Base-by-base conservation (phyloP, 805 yeast species). In the Maudiozyma bulderi region DNA sequence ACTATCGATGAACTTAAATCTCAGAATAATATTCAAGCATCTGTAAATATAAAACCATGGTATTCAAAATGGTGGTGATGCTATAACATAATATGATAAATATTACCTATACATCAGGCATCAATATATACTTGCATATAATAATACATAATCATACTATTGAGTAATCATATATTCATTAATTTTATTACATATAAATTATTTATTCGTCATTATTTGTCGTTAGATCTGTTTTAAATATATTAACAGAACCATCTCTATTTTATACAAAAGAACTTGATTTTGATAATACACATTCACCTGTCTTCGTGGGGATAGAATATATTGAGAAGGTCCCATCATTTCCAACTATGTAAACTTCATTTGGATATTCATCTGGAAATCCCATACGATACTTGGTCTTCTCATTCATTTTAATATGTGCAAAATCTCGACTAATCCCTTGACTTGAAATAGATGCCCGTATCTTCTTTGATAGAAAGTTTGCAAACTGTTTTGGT, bases 281-380 rank as follows among this genome's bases (percentile, higher is more conserved):
- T 44, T 61, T 65, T 6, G 62, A 54, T 39, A 65, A 45, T n/a
- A 60, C 59, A 47, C 69, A 65, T 44, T 54, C 55, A 8, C 61
- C 66, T 10, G 58, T 48, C 13, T 44, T 47, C 3, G 60, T 46
- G n/a, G 69, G 67, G 13, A 65, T 43, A 1, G 60, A 50, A 47
- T 57, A 65, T 10, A 60, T 57, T 10, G 46, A 48, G 37, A 63
- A 61, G 15, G 47, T 54, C 0, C 65, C 67, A 46, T 64, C 64
- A 44, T 59, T 57, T 2, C 65, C 57, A 13, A 63, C 62, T 26
- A 64, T 44, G 43, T 62, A 62, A 1, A 64, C 51, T 40, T 60
- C 61, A 29, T 58, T 55, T 6, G 61, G 57, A 44, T 58, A 60
- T 43, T 65, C 69, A 43, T 61, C 61, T 6, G 69, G 67, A 43